Evolutionary conservation across 2,329 filamentous ascomycete species (phyloP).

Genomic region (Mycogone perniciosa): DNA sequence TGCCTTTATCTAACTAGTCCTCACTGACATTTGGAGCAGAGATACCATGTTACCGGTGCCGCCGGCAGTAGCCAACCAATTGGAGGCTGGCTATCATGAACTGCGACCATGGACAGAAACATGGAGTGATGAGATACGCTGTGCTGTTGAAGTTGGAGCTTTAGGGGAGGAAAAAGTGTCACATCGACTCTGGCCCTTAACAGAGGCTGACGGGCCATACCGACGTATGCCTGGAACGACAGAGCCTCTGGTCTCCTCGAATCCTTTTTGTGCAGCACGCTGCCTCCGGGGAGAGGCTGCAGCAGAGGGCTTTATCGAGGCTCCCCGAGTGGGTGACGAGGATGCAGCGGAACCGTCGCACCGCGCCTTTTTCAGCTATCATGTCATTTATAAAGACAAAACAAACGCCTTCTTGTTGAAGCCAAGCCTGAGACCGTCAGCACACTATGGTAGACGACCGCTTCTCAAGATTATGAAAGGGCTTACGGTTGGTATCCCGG

Average conservation of each 20-base stretch:
- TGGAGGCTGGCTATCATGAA: slow-evolving; percentile 86
- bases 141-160: slow-evolving; percentile 83
- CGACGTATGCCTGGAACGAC: slow-evolving; percentile 15
- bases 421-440: slow-evolving; percentile 76
- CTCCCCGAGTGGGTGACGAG: slow-evolving; percentile 23
- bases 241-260: slow-evolving; percentile 41
- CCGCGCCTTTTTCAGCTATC: slow-evolving; percentile 63
- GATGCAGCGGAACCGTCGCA: slow-evolving; percentile 37
- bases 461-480: slow-evolving; percentile 81
- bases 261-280: slow-evolving; percentile 53
- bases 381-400: slow-evolving; percentile 80
- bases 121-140: slow-evolving; percentile 85
- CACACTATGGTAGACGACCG: slow-evolving; percentile 75
- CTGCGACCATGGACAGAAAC: slow-evolving; percentile 85
- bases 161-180: slow-evolving; percentile 87
- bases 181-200: slow-evolving; percentile 69
- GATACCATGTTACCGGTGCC: slow-evolving; percentile 91
- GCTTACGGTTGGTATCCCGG: slow-evolving; percentile 71
- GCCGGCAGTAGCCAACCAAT: slow-evolving; percentile 76
- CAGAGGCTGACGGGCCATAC: slow-evolving; percentile 31
- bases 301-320: slow-evolving; percentile 44
- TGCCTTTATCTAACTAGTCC: not conserved
- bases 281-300: slow-evolving; percentile 56
- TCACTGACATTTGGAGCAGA: slow-evolving; percentile 25
- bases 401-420: slow-evolving; percentile 78